These are phyloP conservation scores for Corchorus capsularis DNA, from an alignment of 345 rosid genomes.

Conservation along the genomic window DNA sequence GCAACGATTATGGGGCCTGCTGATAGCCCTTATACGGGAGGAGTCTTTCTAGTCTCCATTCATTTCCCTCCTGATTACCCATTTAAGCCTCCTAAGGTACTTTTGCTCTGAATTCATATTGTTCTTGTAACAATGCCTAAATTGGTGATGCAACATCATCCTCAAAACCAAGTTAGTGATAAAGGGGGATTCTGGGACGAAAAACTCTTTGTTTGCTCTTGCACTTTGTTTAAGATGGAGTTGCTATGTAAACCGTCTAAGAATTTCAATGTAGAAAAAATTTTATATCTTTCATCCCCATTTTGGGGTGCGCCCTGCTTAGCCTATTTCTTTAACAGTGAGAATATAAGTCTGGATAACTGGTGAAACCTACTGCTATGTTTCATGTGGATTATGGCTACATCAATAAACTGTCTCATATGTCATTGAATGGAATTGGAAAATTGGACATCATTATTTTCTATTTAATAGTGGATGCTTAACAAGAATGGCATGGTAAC, in stretches of 20 bases:
- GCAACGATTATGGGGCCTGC: conserved; percentile 50
- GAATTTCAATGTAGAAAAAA: background rate
- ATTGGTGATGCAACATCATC: background rate
- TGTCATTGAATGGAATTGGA: background rate
- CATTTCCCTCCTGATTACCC: conserved; percentile 49
- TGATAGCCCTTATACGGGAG: conserved; percentile 45
- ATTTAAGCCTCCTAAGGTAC: conserved; percentile 47
- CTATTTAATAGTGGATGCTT: background rate
- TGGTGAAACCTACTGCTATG: background rate
- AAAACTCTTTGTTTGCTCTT: background rate
- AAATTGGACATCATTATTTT: background rate
- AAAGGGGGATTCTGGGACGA: background rate
- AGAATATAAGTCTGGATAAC: background rate
- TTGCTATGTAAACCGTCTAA: background rate
- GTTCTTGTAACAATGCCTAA: background rate
- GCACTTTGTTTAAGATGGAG: background rate
- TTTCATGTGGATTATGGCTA: background rate
- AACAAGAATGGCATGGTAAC: background rate
- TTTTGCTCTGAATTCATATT: background rate
- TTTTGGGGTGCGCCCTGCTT: background rate
- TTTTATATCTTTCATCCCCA: background rate
- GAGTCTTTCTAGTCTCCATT: conserved; percentile 43
- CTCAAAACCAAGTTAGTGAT: background rate
- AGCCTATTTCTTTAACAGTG: background rate
- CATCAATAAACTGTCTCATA: background rate